Evolutionary conservation across 2,329 filamentous ascomycete species (phyloP), one percentile per base, ranked within the genome.

Genomic region (Xylariaceae sp.): DNA sequence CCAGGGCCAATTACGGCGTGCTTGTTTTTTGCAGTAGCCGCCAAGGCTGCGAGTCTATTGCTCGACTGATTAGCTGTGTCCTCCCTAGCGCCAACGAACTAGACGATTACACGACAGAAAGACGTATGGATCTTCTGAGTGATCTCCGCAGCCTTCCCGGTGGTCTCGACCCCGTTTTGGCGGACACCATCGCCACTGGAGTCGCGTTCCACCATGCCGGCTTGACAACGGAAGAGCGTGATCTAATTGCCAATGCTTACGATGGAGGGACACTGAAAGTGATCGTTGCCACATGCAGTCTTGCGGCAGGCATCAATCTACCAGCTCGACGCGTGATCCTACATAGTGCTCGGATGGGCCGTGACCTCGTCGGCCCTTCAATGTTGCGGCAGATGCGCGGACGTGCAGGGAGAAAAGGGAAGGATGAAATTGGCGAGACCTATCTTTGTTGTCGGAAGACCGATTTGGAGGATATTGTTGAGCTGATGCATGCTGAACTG

Each of bases 361-460:
- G 82, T 39, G 84, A 89, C 34, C 68, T 89, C 36, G 78, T 89
- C n/a, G 85, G 84, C 0, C 85, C 86, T 11, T 81, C 85, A 3
- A 86, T 90, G 81, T 69, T 90, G 62, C 78, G 85, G 37, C 86
- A 90, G 63, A 90, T 89, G 86, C 78, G 85, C 56, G 86, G 86
- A 3, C 75, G 86, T 45, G 86, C 86, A 16, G 86, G 86, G 6
- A 76, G 86, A 40, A 89, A 89, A 62, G 86, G 86, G 37, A 89
- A 88, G 55, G 84, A 87, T 41, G 83, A 86, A 38, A 68, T 86
- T 35, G 86, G 86, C 2, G 86, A 89, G 64, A 89, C 84, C 1
- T 89, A 85, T 58, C 67, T 89, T 1, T 89, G 85, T 57, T 89
- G 85, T 55, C 76, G 80, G 22, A 76, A 80, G 53, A 63, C 69